Evolutionary conservation across 2,329 filamentous ascomycete species (phyloP).

Genomic region (Xylaria sp.): DNA sequence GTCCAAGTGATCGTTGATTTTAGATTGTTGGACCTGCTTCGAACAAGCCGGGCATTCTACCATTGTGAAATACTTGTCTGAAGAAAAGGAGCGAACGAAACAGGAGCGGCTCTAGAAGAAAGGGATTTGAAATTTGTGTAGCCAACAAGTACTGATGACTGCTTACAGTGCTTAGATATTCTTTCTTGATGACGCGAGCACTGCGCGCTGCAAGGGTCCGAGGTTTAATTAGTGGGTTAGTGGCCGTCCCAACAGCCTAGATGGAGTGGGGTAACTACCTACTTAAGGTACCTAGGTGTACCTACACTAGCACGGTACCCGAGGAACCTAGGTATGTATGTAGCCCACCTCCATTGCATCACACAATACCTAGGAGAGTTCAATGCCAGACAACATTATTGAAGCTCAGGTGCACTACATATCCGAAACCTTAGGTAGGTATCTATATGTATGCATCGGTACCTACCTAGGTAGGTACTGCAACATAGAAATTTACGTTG

Average conservation of each 20-base stretch:
- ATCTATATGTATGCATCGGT: no score
- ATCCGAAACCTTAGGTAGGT: no score
- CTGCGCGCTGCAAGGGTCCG: constrained; percentile 32
- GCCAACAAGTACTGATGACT: not conserved
- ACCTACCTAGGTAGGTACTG: no score
- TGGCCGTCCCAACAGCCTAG: constrained; percentile 4
- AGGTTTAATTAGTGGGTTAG: constrained; percentile 14
- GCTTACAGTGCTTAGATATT: constrained; percentile 12
- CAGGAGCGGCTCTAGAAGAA: constrained; percentile 7
- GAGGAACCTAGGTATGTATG: no score
- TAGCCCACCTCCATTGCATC: no score
- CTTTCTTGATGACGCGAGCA: constrained; percentile 26
- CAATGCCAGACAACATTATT: no score
- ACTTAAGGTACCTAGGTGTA: not conserved
- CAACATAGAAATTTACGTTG: no score
- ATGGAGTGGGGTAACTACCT: constrained; percentile 12
- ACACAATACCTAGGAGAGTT: no score
- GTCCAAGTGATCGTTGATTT: constrained; percentile 93
- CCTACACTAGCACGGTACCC: no score
- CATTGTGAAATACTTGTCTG: constrained; percentile 45
- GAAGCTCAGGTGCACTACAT: no score
- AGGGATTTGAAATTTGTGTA: not conserved
- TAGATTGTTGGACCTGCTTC: constrained; percentile 73
- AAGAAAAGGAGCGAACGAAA: not conserved
- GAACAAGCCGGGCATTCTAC: constrained; percentile 86